Evolutionary conservation across 179 eudicot genomes (phyloP).

Genomic region (Pouteria campechiana): DNA sequence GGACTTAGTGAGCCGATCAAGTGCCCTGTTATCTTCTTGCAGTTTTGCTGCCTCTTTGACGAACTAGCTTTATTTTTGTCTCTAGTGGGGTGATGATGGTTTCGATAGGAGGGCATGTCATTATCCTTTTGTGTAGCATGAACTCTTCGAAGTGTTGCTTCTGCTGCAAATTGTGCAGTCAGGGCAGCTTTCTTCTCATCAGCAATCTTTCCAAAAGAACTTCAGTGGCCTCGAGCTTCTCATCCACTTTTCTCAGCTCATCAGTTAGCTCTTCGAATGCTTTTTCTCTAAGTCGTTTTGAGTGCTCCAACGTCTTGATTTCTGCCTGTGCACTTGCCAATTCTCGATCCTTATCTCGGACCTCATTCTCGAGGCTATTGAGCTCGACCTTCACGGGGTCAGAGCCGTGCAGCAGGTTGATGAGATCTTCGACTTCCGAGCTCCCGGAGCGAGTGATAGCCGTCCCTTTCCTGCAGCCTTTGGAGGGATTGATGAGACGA

Average conservation of each 20-base stretch:
- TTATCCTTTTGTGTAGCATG: conserved; percentile 66
- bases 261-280: conserved; percentile 59
- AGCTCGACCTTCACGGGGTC: no score
- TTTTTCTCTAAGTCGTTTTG: conserved; percentile 32
- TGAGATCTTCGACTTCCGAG: no score
- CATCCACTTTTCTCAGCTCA: conserved; percentile 65
- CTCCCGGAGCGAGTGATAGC: conserved; percentile 27
- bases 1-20: conserved; percentile 76
- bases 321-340: conserved; percentile 29
- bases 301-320: conserved; percentile 21
- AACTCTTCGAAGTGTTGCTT: conserved; percentile 66
- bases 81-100: conserved; percentile 59
- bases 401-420: no score
- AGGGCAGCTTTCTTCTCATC: conserved; percentile 53
- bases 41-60: conserved; percentile 47
- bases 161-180: conserved; percentile 70
- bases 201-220: conserved; percentile 50
- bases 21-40: conserved; percentile 74
- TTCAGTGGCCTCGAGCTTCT: conserved; percentile 69
- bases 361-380: conserved; percentile 33
- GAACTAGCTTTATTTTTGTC: conserved; percentile 52
- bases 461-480: no score
- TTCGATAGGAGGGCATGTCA: conserved; percentile 59
- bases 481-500: no score
- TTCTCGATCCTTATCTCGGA: conserved; percentile 37